Evolutionary conservation across 805 yeast species (phyloP).

Genomic region (Teunomyces kruisii): DNA sequence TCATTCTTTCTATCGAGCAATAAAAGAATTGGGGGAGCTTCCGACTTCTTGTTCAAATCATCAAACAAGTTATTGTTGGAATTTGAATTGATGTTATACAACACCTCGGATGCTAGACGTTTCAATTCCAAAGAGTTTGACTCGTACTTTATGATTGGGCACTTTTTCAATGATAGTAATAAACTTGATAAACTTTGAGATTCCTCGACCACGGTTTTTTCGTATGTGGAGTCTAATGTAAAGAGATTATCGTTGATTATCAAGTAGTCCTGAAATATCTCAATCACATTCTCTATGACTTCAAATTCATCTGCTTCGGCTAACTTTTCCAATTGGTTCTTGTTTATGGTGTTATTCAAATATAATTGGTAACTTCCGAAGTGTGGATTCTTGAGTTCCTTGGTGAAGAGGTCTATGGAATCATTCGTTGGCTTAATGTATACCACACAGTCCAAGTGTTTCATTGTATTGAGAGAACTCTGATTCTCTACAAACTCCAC

Average conservation of each 20-base stretch:
- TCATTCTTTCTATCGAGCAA: slow-evolving; percentile 84
- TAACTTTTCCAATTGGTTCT: slow-evolving; percentile 75
- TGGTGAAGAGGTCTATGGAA: slow-evolving; percentile 56
- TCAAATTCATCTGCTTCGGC: slow-evolving; percentile 93
- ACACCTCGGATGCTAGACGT: slow-evolving; percentile 67
- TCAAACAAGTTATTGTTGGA: slow-evolving; percentile 65
- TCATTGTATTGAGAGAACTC: slow-evolving; percentile 60
- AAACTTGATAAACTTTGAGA: slow-evolving; percentile 48
- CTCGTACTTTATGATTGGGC: slow-evolving; percentile 81
- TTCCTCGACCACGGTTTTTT: slow-evolving; percentile 35
- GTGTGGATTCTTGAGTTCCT: slow-evolving; percentile 76
- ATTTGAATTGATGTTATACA: slow-evolving; percentile 55
- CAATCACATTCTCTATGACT: slow-evolving; percentile 71
- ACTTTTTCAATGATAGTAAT: slow-evolving; percentile 68
- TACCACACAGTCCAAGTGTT: slow-evolving; percentile 75
- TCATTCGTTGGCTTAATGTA: slow-evolving; percentile 73
- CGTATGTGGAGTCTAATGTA: slow-evolving; percentile 35
- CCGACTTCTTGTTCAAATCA: slow-evolving; percentile 52
- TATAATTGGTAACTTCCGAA: slow-evolving; percentile 75
- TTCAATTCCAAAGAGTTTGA: slow-evolving; percentile 61
- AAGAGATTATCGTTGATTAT: slow-evolving; percentile 72
- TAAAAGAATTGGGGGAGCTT: slow-evolving; percentile 70
- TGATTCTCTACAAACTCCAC: slow-evolving; percentile 60
- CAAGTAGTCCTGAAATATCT: slow-evolving; percentile 80
- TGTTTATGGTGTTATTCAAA: slow-evolving; percentile 74